Conservation (phyloP, 2,329 filamentous ascomycete genomes). For the Drechslerella dactyloides region DNA sequence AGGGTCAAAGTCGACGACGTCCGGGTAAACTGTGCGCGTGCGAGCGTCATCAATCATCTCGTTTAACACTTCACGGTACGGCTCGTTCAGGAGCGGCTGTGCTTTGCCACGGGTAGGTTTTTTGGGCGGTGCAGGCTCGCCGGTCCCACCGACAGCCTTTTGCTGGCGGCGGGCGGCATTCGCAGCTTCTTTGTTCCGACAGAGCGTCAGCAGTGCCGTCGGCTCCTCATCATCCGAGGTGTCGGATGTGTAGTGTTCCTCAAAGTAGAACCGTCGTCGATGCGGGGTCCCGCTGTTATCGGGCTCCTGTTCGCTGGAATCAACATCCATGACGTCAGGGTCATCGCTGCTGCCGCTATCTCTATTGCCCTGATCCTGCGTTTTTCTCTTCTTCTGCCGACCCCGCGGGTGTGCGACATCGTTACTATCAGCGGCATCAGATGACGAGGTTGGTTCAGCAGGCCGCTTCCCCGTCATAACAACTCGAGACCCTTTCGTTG, state of each 20-base stretch:
- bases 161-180: conserved; percentile 31
- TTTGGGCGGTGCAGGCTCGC: neutral
- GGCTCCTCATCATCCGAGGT: conserved; percentile 36
- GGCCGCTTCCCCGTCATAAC: conserved; percentile 37
- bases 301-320: neutral
- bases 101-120: conserved; percentile 25
- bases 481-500: conserved; percentile 12
- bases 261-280: conserved; percentile 38
- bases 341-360: neutral
- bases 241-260: conserved; percentile 7
- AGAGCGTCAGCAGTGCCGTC: conserved; percentile 23
- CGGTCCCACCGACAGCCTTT: conserved; percentile 1
- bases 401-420: neutral
- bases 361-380: neutral
- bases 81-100: conserved; percentile 29
- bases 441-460: conserved; percentile 8
- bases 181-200: conserved; percentile 27
- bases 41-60: conserved; percentile 41
- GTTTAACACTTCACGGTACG: conserved; percentile 44
- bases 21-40: conserved; percentile 36
- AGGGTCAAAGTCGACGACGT: conserved; percentile 5
- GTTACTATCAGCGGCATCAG: conserved; percentile 2
- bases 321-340: neutral
- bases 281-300: neutral
- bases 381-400: conserved; percentile 20